These are phyloP conservation scores for Penicillium parvum DNA, from an alignment of 495 filamentous ascomycete genomes.

Conservation along the genomic window DNA sequence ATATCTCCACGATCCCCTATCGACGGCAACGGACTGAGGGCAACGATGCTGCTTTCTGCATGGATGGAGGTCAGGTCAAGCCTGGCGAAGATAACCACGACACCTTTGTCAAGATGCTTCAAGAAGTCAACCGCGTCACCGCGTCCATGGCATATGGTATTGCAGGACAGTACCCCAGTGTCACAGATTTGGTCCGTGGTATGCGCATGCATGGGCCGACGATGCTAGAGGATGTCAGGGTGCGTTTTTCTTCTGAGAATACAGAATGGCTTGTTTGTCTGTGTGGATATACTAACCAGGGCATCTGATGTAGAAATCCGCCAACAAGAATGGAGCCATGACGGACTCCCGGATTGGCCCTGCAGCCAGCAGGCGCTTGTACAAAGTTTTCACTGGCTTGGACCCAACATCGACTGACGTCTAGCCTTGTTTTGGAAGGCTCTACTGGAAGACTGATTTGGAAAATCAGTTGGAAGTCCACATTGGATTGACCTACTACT, in stretches of 20 bases:
- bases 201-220: slow-evolving; percentile 57
- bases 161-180: slow-evolving; percentile 54
- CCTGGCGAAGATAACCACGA: slow-evolving; percentile 63
- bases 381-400: slow-evolving; percentile 67
- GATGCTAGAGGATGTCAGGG: slow-evolving; percentile 56
- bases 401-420: slow-evolving; percentile 67
- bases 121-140: slow-evolving; percentile 71
- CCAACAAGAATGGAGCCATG: slow-evolving; percentile 63
- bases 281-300: slow-evolving; percentile 7
- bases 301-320: slow-evolving; percentile 46
- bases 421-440: slow-evolving; percentile 32
- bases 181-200: slow-evolving; percentile 51
- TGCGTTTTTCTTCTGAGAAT: slow-evolving; percentile 14
- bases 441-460: too few relatives aligned
- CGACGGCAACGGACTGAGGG: slow-evolving; percentile 43
- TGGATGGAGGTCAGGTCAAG: slow-evolving; percentile 77
- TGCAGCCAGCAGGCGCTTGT: slow-evolving; percentile 65
- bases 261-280: neutral
- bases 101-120: slow-evolving; percentile 73
- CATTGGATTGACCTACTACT: too few relatives aligned
- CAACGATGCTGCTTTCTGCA: slow-evolving; percentile 67
- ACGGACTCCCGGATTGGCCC: slow-evolving; percentile 63
- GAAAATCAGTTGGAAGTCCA: too few relatives aligned
- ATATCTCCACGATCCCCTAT: slow-evolving; percentile 75
- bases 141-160: slow-evolving; percentile 71